These are phyloP conservation scores for Stylosanthes scabra DNA, from an alignment of 331 rosid genomes.

Conservation along the genomic window DNA sequence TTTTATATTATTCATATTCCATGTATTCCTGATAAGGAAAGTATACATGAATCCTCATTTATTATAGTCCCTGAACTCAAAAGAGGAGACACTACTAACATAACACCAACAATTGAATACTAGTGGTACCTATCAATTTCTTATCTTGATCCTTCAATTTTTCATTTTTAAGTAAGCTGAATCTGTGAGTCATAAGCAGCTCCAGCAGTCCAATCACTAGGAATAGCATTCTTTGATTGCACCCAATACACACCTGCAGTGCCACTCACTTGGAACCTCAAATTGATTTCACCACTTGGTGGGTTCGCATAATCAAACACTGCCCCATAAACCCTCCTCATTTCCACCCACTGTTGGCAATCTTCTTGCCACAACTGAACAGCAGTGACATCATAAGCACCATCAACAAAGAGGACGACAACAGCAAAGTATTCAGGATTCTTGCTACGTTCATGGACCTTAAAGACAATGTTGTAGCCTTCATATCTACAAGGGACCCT, in stretches of 20 bases:
- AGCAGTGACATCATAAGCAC: constrained; percentile 59
- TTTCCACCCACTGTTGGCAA: constrained; percentile 60
- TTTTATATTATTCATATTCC: constrained; percentile 30
- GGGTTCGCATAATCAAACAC: constrained; percentile 69
- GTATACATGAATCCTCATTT: constrained; percentile 37
- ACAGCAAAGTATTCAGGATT: constrained; percentile 66
- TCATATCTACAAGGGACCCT: constrained; percentile 63
- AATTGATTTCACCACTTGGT: constrained; percentile 52
- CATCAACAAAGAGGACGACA: constrained; percentile 44
- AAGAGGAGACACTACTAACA: constrained; percentile 2
- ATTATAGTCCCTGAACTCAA: constrained; percentile 22
- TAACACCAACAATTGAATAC: constrained; percentile 13
- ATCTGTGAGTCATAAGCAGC: constrained; percentile 54
- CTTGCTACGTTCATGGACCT: constrained; percentile 63
- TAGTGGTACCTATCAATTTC: constrained; percentile 2
- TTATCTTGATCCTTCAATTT: background rate
- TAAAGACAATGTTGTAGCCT: constrained; percentile 40
- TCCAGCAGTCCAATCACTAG: constrained; percentile 72
- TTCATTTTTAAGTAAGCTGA: constrained; percentile 55
- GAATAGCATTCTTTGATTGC: constrained; percentile 52
- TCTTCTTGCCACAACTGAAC: constrained; percentile 68
- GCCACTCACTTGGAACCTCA: constrained; percentile 74
- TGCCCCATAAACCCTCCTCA: constrained; percentile 73
- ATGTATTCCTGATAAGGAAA: constrained; percentile 14
- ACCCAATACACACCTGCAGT: constrained; percentile 54